Evolutionary conservation across 2,329 filamentous ascomycete species (phyloP), one percentile per base, ranked within the genome.

Genomic region (Alternaria brassicicola): DNA sequence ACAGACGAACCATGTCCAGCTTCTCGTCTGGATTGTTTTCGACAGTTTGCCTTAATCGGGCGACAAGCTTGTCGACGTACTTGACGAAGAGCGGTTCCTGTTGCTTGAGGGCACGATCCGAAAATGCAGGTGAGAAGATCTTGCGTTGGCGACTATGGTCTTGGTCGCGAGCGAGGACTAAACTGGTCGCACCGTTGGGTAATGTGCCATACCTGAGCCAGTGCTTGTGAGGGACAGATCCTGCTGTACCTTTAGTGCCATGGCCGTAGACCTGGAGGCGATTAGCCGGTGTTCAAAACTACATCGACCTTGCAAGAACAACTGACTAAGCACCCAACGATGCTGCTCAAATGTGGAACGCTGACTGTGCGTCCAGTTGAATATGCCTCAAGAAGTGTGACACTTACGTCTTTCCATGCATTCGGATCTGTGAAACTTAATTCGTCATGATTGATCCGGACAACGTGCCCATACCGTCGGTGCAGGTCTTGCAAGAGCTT

Each of bases 51-150:
- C 60, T 70, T 7, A 83, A 59, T 9, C 73, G 72, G 0, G 62
- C n/a, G 5, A 82, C 68, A 3, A 83, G 69, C 13, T 79, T 65
- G 47, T 79, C 70, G 10, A 78, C 72, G 56, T 82, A 81, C 6
- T 66, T 66, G 45, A 76, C 60, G 55, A 84, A 69, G 48, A 80
- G 67, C 2, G 75, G 70, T 54, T 79, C 76, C 62, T 81, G 79
- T 45, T 76, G 68, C 42, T 75, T 76, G 23, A 82, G 62, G 2
- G 78, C 78, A 25, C 74, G 73, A 43, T 80, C 75, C 1, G 78
- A 79, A 61, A 82, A 81, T 2, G 78, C 78, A 41, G 79, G 69
- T 2, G 70, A 72, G 26, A 81, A 77, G 9, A 80, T 66, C 15
- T 76, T 73, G 19, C 80, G 74, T 55, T 73, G 69, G 4, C 78